Evolutionary conservation across 192 early-diverging fungal species (phyloP).

Genomic region (Dissophora globulifera): DNA sequence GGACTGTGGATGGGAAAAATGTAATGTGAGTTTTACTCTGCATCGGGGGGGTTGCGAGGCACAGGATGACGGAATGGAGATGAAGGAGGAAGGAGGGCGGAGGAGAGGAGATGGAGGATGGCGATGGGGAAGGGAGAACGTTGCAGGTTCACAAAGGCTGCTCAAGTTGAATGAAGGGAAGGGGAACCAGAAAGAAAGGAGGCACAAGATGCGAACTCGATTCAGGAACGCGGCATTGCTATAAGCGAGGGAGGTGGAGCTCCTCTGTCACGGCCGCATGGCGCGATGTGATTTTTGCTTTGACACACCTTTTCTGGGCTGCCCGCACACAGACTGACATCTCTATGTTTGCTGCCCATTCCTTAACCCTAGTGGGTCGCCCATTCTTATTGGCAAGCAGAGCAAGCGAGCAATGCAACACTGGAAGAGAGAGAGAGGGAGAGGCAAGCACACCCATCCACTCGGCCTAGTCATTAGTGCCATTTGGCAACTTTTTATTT

Average conservation of each 20-base stretch:
- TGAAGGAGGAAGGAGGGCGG: constrained; percentile 9
- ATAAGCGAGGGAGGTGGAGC: too few relatives aligned
- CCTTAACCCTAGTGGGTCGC: background rate
- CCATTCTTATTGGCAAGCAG: background rate
- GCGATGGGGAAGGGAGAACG: constrained; percentile 1
- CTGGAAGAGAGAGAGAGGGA: too few relatives aligned
- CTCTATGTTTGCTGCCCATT: constrained; percentile 4
- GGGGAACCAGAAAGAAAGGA: constrained; percentile 36
- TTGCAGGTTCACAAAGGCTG: constrained; percentile 28
- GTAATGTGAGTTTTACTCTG: constrained; percentile 4
- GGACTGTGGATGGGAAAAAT: background rate
- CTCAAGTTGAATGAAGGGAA: constrained; percentile 20
- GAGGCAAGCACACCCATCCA: too few relatives aligned
- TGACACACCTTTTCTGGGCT: too few relatives aligned
- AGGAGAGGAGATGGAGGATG: background rate
- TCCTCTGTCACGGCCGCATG: too few relatives aligned
- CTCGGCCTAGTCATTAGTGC: too few relatives aligned
- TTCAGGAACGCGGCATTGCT: constrained; percentile 1
- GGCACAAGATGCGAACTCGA: constrained; percentile 27
- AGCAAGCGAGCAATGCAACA: too few relatives aligned
- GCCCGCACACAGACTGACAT: too few relatives aligned
- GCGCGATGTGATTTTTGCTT: too few relatives aligned
- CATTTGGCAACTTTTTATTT: too few relatives aligned
- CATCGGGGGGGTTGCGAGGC: constrained; percentile 6
- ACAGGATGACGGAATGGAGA: background rate